Percentiles rank a stretch among this genome's conserved stretches.
These are phyloP conservation scores for Verticillium alfalfae DNA, from an alignment of 2,329 filamentous ascomycete species.

Conservation along the genomic window DNA sequence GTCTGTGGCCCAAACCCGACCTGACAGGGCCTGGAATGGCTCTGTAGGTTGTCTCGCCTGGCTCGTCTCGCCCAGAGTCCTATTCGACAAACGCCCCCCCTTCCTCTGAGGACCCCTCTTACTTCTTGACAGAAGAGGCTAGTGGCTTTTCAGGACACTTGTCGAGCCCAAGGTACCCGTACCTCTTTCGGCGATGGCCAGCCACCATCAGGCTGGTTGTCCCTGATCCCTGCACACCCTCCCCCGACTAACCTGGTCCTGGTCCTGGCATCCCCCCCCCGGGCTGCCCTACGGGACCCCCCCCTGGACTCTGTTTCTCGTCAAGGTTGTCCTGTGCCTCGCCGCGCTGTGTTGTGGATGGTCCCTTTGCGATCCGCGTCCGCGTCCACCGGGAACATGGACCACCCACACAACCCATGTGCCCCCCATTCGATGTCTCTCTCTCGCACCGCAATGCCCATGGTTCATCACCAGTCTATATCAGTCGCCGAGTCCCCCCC, in stretches of 20 bases:
- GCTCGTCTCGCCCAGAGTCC: not conserved
- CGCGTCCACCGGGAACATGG: constrained; percentile 2
- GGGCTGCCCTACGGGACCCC: not conserved
- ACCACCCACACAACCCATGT: not conserved
- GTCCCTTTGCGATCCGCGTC: constrained; percentile 2
- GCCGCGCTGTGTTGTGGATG: not conserved
- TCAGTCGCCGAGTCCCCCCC: constrained; percentile 10
- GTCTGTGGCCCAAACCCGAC: not conserved
- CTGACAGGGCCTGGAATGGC: not conserved
- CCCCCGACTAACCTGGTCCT: not conserved
- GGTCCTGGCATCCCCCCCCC: not conserved
- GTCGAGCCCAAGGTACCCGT: not conserved
- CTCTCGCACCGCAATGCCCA: not conserved
- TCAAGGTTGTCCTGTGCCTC: not conserved
- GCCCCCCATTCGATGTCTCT: not conserved
- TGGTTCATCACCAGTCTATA: constrained; percentile 11
- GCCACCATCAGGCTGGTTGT: not conserved
- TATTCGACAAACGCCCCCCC: not conserved
- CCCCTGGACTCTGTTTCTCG: not conserved
- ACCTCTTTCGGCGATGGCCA: not conserved
- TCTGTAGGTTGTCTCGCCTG: not conserved
- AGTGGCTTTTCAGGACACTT: not conserved
- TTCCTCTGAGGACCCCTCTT: not conserved
- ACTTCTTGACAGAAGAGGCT: not conserved
- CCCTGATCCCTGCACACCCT: not conserved